These are phyloP conservation scores for Purshia tridentata DNA, from an alignment of 306 rosid species.

Conservation along the genomic window DNA sequence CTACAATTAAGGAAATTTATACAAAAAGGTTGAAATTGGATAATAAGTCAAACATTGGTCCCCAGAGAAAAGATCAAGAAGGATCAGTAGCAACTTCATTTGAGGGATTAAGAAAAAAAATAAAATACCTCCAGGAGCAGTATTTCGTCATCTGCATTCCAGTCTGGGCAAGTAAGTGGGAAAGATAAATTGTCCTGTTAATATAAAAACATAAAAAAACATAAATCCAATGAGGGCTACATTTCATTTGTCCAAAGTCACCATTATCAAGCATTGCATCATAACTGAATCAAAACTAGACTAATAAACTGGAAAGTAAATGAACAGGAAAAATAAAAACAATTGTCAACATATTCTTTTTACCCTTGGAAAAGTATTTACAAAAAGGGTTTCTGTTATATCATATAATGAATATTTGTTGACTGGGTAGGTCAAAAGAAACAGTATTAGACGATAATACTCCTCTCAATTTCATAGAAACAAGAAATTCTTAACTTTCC, in stretches of 20 bases:
- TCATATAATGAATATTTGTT: neutral
- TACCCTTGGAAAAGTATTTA: neutral
- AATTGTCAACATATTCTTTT: too few relatives aligned
- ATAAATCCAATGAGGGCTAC: conserved; percentile 12
- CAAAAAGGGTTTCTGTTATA: neutral
- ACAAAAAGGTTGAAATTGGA: conserved; percentile 16
- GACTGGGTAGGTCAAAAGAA: neutral
- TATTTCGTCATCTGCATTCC: conserved; percentile 99
- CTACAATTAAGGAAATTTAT: conserved; percentile 36
- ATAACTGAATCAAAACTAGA: neutral
- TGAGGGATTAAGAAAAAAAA: conserved; percentile 20
- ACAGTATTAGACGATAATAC: neutral
- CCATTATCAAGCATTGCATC: neutral
- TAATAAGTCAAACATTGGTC: conserved; percentile 6
- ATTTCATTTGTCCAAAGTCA: neutral
- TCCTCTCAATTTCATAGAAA: neutral
- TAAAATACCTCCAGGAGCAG: conserved; percentile 82
- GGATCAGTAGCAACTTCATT: conserved; percentile 9
- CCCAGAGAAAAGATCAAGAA: conserved; percentile 9
- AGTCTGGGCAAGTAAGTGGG: conserved; percentile 92
- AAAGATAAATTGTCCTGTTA: conserved; percentile 89
- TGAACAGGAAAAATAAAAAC: conserved; percentile 1
- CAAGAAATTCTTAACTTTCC: neutral
- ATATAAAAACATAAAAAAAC: conserved; percentile 28
- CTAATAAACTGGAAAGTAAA: neutral